Conservation (phyloP, 129 eudicot genomes). For the Flaveria robusta region DNA sequence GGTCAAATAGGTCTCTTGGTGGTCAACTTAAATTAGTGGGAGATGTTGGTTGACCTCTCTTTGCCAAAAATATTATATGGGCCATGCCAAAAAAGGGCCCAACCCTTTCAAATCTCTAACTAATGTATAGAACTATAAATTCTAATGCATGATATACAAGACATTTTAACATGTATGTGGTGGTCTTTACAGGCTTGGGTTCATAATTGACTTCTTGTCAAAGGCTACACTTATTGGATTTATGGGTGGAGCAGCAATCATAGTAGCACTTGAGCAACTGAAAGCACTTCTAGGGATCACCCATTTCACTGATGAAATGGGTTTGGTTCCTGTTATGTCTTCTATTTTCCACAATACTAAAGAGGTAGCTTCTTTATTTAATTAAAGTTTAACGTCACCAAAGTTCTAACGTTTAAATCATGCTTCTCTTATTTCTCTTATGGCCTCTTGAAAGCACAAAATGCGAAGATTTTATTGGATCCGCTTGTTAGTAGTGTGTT, state of each 20-base stretch:
- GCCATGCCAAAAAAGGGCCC: slow-evolving; percentile 24
- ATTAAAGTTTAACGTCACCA: not conserved
- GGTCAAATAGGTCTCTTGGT: not conserved
- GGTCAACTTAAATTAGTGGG: not conserved
- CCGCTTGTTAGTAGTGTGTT: too few relatives aligned
- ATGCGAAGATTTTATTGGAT: too few relatives aligned
- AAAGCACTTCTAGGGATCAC: slow-evolving; percentile 88
- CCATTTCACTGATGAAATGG: slow-evolving; percentile 87
- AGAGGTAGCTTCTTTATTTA: slow-evolving; percentile 53
- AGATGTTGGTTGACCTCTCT: slow-evolving; percentile 24
- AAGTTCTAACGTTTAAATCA: too few relatives aligned
- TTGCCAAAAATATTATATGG: slow-evolving; percentile 25
- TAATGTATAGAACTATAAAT: slow-evolving; percentile 5
- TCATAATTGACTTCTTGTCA: slow-evolving; percentile 91
- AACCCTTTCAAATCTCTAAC: not conserved
- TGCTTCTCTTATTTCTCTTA: too few relatives aligned
- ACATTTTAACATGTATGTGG: slow-evolving; percentile 7
- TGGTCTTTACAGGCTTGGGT: slow-evolving; percentile 77
- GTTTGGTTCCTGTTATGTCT: slow-evolving; percentile 74
- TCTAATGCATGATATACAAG: slow-evolving; percentile 16
- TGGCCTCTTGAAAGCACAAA: too few relatives aligned
- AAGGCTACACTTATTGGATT: slow-evolving; percentile 92
- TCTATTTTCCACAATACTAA: slow-evolving; percentile 72
- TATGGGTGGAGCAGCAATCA: slow-evolving; percentile 98
- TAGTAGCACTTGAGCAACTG: slow-evolving; percentile 94